Base-by-base conservation (phyloP, 2,329 filamentous ascomycete genomes). In the Pyrenophora graminea region DNA sequence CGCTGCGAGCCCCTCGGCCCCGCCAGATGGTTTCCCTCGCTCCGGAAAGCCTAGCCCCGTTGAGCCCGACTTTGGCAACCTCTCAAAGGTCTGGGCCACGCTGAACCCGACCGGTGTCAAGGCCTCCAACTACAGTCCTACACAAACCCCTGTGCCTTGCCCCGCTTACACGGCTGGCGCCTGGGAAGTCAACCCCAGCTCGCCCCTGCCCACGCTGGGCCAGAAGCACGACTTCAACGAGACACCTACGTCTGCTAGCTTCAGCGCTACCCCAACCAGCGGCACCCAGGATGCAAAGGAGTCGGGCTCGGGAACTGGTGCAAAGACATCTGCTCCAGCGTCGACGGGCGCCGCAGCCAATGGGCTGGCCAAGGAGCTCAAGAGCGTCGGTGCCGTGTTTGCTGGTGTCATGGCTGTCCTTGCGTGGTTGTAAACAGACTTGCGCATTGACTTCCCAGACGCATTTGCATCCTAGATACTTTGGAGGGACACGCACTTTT, bases 61-160 rank as follows among this genome's bases (percentile, higher is more conserved):
- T 23, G 76, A 76, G 5, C 90, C 91, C 0, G 91, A 96, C 69
- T 96, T 93, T 70, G 70, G 78, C 62, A 94, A 94, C 69, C 81
- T 96, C 52, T 85, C 86, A 76, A 80, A 77, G 23, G 85, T 90
- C 61, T 96, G 91, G 91, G 85, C 85, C 6, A 87, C 83, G 3
- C 76, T 90, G 45, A 82, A 77, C 6, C 90, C 91, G 0, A 84
- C 84, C 0, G 88, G 90, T 30, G 81, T 93, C 36, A 79, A 81
- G 36, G 81, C 80, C 44, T 80, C 83, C 2, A 81, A 82, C 23
- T 95, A 95, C 75, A 80, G 82, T 18, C 79, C 86, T 5, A 80
- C 76, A 2, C 76, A 79, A 8, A 84, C 83, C 1, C 82, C 87
- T 1, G 84, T 87, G 3, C 75, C 81, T 2, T 96, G 91, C 72